These are phyloP conservation scores for Cyamopsis tetragonoloba DNA, from an alignment of 306 rosid genomes.

Conservation along the genomic window DNA sequence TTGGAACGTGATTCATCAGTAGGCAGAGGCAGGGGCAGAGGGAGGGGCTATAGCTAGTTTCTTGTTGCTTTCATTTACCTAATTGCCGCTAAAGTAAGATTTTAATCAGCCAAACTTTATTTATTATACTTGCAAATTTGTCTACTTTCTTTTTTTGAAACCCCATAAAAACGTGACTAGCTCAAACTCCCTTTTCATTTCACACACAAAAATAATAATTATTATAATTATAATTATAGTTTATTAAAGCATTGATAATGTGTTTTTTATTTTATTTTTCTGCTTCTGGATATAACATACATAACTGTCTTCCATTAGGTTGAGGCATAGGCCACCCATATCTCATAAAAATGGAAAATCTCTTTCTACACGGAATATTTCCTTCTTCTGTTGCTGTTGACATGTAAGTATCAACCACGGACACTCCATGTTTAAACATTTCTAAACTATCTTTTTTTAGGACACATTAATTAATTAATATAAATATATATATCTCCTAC, in stretches of 20 bases:
- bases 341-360: neutral
- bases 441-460: neutral
- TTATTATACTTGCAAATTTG: neutral
- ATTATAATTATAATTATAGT: no score
- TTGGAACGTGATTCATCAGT: conserved; percentile 37
- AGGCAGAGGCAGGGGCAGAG: conserved; percentile 15
- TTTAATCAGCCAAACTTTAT: conserved; percentile 8
- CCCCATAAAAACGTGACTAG: conserved; percentile 27
- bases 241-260: neutral
- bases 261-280: conserved; percentile 14
- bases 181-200: conserved; percentile 22
- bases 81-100: conserved; percentile 42
- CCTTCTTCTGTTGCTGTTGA: conserved; percentile 15
- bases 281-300: neutral
- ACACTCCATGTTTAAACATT: neutral
- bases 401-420: neutral
- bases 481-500: no score
- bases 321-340: neutral
- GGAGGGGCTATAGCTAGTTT: conserved; percentile 24
- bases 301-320: conserved; percentile 31
- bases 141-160: conserved; percentile 19
- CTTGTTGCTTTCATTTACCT: conserved; percentile 37
- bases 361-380: neutral
- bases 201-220: conserved; percentile 15
- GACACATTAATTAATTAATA: no score